Conservation (phyloP, 164 flowering plant species). For the Vitis amurensis region DNA sequence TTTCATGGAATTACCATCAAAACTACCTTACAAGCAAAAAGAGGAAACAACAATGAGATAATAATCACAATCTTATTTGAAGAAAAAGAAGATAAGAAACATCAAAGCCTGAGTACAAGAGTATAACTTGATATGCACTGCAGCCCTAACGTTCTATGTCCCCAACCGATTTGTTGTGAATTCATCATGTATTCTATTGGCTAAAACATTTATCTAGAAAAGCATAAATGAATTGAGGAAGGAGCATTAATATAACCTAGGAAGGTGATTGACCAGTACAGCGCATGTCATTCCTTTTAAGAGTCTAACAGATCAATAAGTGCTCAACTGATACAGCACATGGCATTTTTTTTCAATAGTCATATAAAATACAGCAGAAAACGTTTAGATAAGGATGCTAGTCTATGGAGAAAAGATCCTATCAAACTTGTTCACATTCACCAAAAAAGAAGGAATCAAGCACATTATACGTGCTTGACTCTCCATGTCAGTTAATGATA, state of each 20-base stretch:
- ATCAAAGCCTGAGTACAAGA: background rate
- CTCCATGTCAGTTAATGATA: too few species aligned
- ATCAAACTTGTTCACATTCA: too few species aligned
- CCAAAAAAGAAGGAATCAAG: too few species aligned
- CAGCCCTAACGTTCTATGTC: background rate
- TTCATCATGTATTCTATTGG: background rate
- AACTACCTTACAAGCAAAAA: constrained; percentile 82
- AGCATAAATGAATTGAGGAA: background rate
- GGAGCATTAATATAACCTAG: background rate
- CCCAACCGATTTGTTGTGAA: background rate
- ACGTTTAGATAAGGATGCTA: background rate
- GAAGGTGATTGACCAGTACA: too few species aligned
- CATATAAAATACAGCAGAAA: background rate
- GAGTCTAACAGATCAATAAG: background rate
- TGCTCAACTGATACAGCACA: background rate
- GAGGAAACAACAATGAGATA: constrained; percentile 10
- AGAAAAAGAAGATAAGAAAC: background rate
- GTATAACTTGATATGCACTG: background rate
- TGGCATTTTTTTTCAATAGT: background rate
- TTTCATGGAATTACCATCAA: constrained; percentile 84
- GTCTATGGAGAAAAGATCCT: too few species aligned
- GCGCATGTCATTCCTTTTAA: too few species aligned
- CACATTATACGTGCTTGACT: too few species aligned
- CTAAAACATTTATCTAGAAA: background rate
- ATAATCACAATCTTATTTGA: constrained; percentile 38